Percentiles rank a stretch among this genome's conserved stretches.
phyloP scores from a whole-genome alignment of 2,329 filamentous ascomycete genomes.

The Polytolypa hystricis region DNA sequence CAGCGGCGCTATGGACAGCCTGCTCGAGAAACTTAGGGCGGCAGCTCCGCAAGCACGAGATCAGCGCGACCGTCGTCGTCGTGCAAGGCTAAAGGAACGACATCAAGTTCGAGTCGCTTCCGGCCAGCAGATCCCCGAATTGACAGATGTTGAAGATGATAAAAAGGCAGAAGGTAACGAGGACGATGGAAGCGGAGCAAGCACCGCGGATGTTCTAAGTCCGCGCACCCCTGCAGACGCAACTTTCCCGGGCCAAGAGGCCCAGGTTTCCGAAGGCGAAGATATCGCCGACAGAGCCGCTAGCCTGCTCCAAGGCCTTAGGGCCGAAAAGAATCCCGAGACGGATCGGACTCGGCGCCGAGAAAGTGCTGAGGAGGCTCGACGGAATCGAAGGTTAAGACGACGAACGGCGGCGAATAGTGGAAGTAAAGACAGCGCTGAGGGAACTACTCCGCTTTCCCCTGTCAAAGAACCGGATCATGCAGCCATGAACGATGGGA shows the following conservation, averaged over 20 bases:
- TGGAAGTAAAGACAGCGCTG: conserved; percentile 28
- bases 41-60: conserved; percentile 84
- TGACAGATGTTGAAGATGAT: conserved; percentile 47
- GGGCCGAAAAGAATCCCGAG: conserved; percentile 49
- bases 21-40: conserved; percentile 87
- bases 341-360: conserved; percentile 50
- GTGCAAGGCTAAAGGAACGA: conserved; percentile 78
- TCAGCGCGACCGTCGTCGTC: conserved; percentile 74
- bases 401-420: conserved; percentile 43
- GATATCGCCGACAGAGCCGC: conserved; percentile 81
- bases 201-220: conserved; percentile 34
- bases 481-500: conserved; percentile 13
- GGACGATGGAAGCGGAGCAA: conserved; percentile 17
- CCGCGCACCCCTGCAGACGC: conserved; percentile 34
- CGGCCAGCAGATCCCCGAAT: conserved; percentile 76
- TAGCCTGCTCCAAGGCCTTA: conserved; percentile 70
- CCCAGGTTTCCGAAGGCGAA: conserved; percentile 43
- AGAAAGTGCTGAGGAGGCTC: conserved; percentile 70
- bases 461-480: conserved; percentile 22
- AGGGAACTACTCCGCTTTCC: conserved; percentile 21
- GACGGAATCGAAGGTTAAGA: conserved; percentile 54
- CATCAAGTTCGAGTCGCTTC: conserved; percentile 84
- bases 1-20: conserved; percentile 88
- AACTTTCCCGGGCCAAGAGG: conserved; percentile 21
- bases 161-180: conserved; percentile 39